Base-by-base conservation (phyloP, 345 rosid species). In the Eutrema yunnanense region DNA sequence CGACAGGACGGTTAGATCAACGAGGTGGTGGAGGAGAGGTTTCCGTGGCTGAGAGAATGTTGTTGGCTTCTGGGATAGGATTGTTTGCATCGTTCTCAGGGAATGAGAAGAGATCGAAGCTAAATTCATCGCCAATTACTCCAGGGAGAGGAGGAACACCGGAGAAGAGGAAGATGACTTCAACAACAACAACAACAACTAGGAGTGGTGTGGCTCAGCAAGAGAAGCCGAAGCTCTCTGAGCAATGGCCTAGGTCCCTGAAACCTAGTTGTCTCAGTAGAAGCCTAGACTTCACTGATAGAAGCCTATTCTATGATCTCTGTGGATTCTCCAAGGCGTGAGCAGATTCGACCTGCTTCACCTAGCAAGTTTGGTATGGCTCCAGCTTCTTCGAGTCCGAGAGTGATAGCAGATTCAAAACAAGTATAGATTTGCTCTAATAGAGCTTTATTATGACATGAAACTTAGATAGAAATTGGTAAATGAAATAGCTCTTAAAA, bases 41-140 rank as follows among this genome's bases (percentile, higher is more conserved):
- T 57, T 81, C 88, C 6, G 73, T 84, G 46, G 86, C 89, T 72
- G 90, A 87, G 84, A 85, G 72, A 76, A 74, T 87, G 89, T 73
- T 89, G 74, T 74, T 82, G 72, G 80, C 88, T 58, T 89, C 96
- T 12, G 82, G 90, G 51, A 87, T 96, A 81, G 84, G 93, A 79
- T 72, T 92, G 79, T 85, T 92, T 6, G 87, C 87, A 37, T 87
- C 97, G 62, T 89, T 89, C 86, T 97, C 88, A 73, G 69, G 74
- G 65, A 81, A 68, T 37, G 88, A 81, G 40, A 84, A 85, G 55
- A 90, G 86, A 72, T 82, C 89, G 64, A 88, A 86, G 82, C 82
- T 85, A 11, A 69, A 79, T 12, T 80, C 87, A 19, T 66, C 89
- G 29, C 92, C 86, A 43, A 65, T 47, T 71, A 65, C 47, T 30